Conservation (phyloP, 805 yeast species). For the Sugiyamaella marilandica region DNA sequence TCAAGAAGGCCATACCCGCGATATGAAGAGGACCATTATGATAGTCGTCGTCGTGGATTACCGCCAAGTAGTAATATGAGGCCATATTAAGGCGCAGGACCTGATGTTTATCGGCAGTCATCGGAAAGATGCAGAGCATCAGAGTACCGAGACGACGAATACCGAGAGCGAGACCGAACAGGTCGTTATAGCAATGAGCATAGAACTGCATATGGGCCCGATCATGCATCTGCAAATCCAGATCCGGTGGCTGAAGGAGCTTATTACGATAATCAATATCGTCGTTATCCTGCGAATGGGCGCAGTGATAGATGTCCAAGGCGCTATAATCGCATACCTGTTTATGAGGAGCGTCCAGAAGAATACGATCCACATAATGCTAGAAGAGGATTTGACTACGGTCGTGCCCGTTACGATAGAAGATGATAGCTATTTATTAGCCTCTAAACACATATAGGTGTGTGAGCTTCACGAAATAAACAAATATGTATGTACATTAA, state of each 20-base stretch:
- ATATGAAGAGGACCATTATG: not conserved
- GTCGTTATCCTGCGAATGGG: not conserved
- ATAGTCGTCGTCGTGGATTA: not conserved
- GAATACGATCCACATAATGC: not conserved
- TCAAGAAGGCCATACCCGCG: not conserved
- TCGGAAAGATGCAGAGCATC: no score
- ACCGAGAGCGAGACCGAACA: not conserved
- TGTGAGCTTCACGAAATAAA: no score
- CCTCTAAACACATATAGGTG: no score
- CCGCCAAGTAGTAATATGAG: not conserved
- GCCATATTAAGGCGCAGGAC: no score
- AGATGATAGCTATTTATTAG: not conserved
- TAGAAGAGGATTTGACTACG: not conserved
- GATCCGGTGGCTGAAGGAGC: no score
- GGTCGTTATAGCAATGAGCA: not conserved
- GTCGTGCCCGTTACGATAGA: not conserved
- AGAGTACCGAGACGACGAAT: no score
- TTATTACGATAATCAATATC: not conserved
- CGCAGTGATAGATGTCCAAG: slow-evolving; percentile 1
- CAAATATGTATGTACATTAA: no score
- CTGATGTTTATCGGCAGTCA: no score
- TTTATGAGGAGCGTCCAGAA: not conserved
- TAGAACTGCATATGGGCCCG: no score
- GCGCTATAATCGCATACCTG: not conserved
- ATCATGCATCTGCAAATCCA: no score